Percentiles rank a stretch among this genome's conserved stretches.
Conservation (phyloP, 192 early-diverging fungal genomes). For the Kickxella alabastrina region DNA sequence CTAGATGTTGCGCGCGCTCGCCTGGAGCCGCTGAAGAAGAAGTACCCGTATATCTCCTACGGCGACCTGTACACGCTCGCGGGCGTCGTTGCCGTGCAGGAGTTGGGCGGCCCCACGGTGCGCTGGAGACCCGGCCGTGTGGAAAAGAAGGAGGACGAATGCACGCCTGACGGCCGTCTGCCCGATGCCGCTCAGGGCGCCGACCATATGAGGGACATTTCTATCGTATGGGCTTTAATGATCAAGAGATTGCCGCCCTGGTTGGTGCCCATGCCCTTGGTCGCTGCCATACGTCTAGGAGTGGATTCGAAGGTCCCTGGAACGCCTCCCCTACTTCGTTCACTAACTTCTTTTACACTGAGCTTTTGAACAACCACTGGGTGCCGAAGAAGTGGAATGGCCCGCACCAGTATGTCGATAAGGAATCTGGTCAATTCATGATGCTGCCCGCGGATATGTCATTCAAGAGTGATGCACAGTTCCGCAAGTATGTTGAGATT, state of each 20-base stretch:
- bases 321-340: slow-evolving; percentile 82
- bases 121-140: slow-evolving; percentile 70
- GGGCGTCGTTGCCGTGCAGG: slow-evolving; percentile 73
- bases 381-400: slow-evolving; percentile 76
- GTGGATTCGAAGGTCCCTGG: slow-evolving; percentile 87
- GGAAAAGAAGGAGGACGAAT: slow-evolving; percentile 42
- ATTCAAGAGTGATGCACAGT: slow-evolving; percentile 61
- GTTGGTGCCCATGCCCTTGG: slow-evolving; percentile 74
- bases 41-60: slow-evolving; percentile 80
- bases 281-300: slow-evolving; percentile 70
- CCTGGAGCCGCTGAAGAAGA: slow-evolving; percentile 71
- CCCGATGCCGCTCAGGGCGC: slow-evolving; percentile 68
- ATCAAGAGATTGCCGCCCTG: slow-evolving; percentile 81
- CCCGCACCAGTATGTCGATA: slow-evolving; percentile 84
- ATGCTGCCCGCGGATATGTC: slow-evolving; percentile 73
- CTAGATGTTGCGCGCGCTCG: slow-evolving; percentile 66
- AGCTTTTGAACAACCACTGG: slow-evolving; percentile 77
- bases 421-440: slow-evolving; percentile 61
- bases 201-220: slow-evolving; percentile 73
- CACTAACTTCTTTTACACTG: slow-evolving; percentile 85
- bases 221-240: slow-evolving; percentile 77
- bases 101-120: slow-evolving; percentile 71
- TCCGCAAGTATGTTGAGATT: slow-evolving; percentile 71
- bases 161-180: slow-evolving; percentile 72
- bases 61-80: slow-evolving; percentile 80